Evolutionary conservation across 306 rosid species (phyloP).

Genomic region (Benincasa hispida): DNA sequence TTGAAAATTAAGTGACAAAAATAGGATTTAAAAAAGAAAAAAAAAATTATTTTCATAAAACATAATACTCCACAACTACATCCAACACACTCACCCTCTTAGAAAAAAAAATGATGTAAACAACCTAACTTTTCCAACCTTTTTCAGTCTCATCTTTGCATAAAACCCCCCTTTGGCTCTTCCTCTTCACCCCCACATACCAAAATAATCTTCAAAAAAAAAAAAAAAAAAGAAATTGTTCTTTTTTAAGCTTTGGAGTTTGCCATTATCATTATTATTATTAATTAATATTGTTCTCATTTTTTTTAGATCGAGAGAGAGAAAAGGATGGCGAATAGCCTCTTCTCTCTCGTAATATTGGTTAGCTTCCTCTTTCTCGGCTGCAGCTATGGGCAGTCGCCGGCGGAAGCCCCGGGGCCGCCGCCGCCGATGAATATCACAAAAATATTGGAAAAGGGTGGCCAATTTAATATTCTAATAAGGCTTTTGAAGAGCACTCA

Average conservation of each 20-base stretch:
- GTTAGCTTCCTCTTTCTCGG: slow-evolving; percentile 5
- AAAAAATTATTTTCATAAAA: not conserved
- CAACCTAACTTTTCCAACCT: not conserved
- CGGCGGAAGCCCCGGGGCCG: slow-evolving; percentile 33
- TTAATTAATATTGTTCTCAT: too few relatives aligned
- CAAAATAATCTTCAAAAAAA: not conserved
- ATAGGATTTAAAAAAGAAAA: too few relatives aligned
- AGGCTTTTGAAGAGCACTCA: slow-evolving; percentile 50
- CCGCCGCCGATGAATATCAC: slow-evolving; percentile 41
- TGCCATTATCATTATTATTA: not conserved
- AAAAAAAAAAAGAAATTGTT: too few relatives aligned
- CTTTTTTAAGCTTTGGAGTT: not conserved
- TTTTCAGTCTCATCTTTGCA: not conserved
- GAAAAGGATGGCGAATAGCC: slow-evolving; percentile 15
- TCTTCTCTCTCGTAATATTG: slow-evolving; percentile 14
- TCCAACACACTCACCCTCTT: not conserved
- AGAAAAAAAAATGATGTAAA: not conserved
- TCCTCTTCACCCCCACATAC: not conserved
- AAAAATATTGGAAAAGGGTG: slow-evolving; percentile 48
- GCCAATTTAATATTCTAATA: slow-evolving; percentile 42
- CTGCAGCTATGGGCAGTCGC: slow-evolving; percentile 19
- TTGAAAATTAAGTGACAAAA: too few relatives aligned
- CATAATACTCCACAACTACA: not conserved
- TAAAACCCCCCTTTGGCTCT: not conserved
- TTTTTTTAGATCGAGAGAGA: not conserved